Conservation (phyloP, 768 basidiomycete genomes). For the Collybia mongolica region DNA sequence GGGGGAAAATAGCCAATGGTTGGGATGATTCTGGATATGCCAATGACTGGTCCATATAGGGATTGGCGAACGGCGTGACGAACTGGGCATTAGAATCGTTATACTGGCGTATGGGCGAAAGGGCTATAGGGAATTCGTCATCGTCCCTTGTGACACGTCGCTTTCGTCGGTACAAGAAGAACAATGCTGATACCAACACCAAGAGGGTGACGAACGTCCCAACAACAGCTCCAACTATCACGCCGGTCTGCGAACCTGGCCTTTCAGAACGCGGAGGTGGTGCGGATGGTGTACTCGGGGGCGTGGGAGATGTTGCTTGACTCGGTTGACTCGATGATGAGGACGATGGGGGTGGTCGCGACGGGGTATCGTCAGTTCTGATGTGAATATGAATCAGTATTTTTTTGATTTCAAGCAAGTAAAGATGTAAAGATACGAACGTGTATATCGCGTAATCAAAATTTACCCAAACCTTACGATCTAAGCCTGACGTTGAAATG, state of each 20-base stretch:
- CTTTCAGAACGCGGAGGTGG: not conserved
- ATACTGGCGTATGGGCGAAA: not conserved
- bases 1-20: not conserved
- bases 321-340: not conserved
- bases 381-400: not conserved
- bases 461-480: conserved; percentile 26
- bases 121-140: not conserved
- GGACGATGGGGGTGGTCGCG: not conserved
- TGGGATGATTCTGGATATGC: not conserved
- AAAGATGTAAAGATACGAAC: conserved; percentile 16
- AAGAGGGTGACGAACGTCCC: conserved; percentile 9
- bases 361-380: conserved; percentile 3
- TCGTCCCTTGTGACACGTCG: not conserved
- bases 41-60: not conserved
- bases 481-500: conserved; percentile 24
- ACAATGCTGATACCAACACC: conserved; percentile 1
- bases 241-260: not conserved
- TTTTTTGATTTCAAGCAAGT: not conserved
- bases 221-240: conserved; percentile 8
- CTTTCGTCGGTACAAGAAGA: conserved; percentile 4
- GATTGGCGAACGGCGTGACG: not conserved
- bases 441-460: conserved; percentile 38
- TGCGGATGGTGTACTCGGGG: not conserved
- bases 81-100: not conserved
- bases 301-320: not conserved